Conservation (phyloP, 352 stramenopile genomes). For the Globisporangium camurandrum region DNA sequence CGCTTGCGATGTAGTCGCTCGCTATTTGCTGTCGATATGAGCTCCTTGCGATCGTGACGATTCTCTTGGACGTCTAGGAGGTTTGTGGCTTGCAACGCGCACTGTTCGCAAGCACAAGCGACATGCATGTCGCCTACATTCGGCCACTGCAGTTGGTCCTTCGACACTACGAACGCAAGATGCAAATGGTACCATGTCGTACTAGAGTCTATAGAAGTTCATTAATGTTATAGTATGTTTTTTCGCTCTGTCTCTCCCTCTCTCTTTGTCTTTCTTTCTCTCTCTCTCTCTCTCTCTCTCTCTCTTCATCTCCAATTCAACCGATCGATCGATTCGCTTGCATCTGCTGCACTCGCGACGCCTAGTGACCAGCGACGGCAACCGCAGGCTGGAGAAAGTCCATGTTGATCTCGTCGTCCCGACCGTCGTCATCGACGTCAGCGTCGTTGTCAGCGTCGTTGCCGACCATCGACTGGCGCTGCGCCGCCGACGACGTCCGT, state of each 20-base stretch:
- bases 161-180: no score
- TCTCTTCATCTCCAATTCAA: not conserved
- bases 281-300: not conserved
- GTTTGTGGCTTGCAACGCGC: no score
- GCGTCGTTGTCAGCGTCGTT: constrained; percentile 26
- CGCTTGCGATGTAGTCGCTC: no score
- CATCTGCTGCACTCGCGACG: constrained; percentile 4
- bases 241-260: not conserved
- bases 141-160: no score
- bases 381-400: constrained; percentile 54
- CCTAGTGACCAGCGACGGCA: constrained; percentile 20
- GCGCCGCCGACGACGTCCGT: constrained; percentile 14
- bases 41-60: no score
- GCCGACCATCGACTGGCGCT: constrained; percentile 18
- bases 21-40: no score
- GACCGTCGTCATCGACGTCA: constrained; percentile 31
- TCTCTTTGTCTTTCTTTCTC: not conserved
- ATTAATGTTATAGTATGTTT: not conserved
- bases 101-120: no score
- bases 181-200: no score
- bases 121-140: no score
- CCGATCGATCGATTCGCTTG: no score
- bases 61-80: no score
- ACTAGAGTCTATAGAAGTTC: no score
- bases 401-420: constrained; percentile 65